Evolutionary conservation across 371 early-diverging fungal genomes (phyloP).

Genomic region (Apophysomyces sp.): DNA sequence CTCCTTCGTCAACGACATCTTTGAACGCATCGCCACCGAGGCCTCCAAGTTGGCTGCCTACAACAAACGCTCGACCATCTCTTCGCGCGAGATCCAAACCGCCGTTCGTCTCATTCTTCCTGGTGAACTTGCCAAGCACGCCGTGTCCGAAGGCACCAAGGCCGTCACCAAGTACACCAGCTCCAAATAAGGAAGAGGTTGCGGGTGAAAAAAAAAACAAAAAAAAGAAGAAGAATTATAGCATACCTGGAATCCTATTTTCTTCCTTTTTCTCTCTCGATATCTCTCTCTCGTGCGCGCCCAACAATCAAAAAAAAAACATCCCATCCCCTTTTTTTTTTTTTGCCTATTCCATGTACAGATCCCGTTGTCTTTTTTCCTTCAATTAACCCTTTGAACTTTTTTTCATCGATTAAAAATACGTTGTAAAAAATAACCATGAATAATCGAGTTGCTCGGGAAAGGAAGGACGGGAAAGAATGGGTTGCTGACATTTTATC

Average conservation of each 20-base stretch:
- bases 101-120: constrained; percentile 92
- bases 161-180: constrained; percentile 96
- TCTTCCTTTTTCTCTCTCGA: not conserved
- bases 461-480: too few relatives aligned
- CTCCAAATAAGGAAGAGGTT: constrained; percentile 56
- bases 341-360: not conserved
- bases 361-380: not conserved
- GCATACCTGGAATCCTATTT: not conserved
- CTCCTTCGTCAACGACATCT: constrained; percentile 98
- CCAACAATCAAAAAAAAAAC: not conserved
- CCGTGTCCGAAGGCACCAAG: constrained; percentile 97
- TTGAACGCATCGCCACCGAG: constrained; percentile 87
- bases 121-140: constrained; percentile 97
- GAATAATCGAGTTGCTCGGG: not conserved
- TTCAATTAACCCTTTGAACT: not conserved
- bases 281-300: too few relatives aligned
- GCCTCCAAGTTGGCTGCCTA: constrained; percentile 89
- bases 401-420: not conserved
- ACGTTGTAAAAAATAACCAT: constrained; percentile 1
- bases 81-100: constrained; percentile 95
- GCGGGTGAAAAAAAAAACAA: too few relatives aligned
- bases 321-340: not conserved
- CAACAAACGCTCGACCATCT: constrained; percentile 95
- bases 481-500: too few relatives aligned
- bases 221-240: not conserved